Conservation (phyloP, 2,329 filamentous ascomycete genomes). For the Aspergillus brasiliensis region DNA sequence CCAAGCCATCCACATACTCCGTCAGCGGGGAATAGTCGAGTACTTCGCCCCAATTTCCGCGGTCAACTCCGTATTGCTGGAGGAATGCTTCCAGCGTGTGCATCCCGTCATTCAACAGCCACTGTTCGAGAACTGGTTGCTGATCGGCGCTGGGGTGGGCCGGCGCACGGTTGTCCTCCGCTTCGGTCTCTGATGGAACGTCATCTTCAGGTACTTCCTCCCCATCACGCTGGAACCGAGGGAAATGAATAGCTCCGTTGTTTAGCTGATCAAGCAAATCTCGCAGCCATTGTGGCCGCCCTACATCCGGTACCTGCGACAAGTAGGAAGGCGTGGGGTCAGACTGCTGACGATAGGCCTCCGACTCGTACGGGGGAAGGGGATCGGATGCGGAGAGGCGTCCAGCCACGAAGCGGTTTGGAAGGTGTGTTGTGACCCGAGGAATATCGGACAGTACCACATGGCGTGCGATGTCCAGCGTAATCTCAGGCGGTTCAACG, state of each 20-base stretch:
- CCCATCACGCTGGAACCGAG: slow-evolving; percentile 21
- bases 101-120: slow-evolving; percentile 38
- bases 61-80: slow-evolving; percentile 42
- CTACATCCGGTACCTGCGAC: slow-evolving; percentile 33
- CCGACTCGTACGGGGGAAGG: slow-evolving; percentile 66
- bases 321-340: slow-evolving; percentile 37
- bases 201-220: slow-evolving; percentile 22
- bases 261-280: slow-evolving; percentile 41
- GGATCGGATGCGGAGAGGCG: slow-evolving; percentile 79
- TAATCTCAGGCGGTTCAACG: slow-evolving; percentile 50
- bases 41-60: slow-evolving; percentile 45
- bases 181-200: slow-evolving; percentile 10
- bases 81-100: slow-evolving; percentile 39
- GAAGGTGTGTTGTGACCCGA: slow-evolving; percentile 69
- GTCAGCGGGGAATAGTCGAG: slow-evolving; percentile 37
- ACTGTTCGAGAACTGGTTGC: slow-evolving; percentile 34
- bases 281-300: slow-evolving; percentile 39
- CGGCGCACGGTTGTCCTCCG: slow-evolving; percentile 17
- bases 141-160: slow-evolving; percentile 29
- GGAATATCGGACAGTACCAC: slow-evolving; percentile 77
- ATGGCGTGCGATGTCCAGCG: slow-evolving; percentile 68
- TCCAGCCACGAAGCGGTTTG: slow-evolving; percentile 63
- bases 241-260: slow-evolving; percentile 31
- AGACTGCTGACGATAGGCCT: slow-evolving; percentile 38
- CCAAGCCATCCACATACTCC: slow-evolving; percentile 39